Conservation (phyloP, 2,329 filamentous ascomycete species). For the Pestalotiopsis sp. region DNA sequence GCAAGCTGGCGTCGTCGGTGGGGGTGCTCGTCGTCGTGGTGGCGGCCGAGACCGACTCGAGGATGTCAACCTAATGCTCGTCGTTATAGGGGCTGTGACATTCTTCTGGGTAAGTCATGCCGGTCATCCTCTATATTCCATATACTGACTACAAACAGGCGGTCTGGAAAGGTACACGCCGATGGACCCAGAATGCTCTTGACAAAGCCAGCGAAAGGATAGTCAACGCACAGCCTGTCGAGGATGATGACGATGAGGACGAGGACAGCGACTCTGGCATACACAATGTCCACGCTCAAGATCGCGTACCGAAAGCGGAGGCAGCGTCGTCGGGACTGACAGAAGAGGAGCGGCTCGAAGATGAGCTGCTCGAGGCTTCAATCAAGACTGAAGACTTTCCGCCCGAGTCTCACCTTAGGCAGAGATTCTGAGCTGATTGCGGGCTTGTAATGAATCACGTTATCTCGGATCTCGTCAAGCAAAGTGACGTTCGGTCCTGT, state of each 20-base stretch:
- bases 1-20: constrained; percentile 54
- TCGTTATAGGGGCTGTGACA: constrained; percentile 77
- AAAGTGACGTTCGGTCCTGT: not conserved
- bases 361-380: not conserved
- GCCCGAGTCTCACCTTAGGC: not conserved
- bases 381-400: not conserved
- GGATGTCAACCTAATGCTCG: constrained; percentile 75
- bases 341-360: not conserved
- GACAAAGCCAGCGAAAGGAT: constrained; percentile 78
- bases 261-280: constrained; percentile 29
- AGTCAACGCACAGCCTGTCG: constrained; percentile 71
- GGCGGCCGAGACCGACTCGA: constrained; percentile 77
- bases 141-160: constrained; percentile 44
- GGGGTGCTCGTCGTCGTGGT: constrained; percentile 52
- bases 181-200: constrained; percentile 70
- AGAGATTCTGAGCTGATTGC: not conserved
- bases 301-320: not conserved
- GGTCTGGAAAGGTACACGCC: constrained; percentile 79
- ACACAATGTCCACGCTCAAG: constrained; percentile 11
- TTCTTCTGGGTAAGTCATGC: constrained; percentile 71
- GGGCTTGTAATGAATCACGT: not conserved
- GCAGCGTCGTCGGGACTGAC: constrained; percentile 5
- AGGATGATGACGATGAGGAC: constrained; percentile 47
- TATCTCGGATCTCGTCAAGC: not conserved
- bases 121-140: constrained; percentile 6